Base-by-base conservation (phyloP, 2,329 filamentous ascomycete genomes). In the Cordyceps javanica region DNA sequence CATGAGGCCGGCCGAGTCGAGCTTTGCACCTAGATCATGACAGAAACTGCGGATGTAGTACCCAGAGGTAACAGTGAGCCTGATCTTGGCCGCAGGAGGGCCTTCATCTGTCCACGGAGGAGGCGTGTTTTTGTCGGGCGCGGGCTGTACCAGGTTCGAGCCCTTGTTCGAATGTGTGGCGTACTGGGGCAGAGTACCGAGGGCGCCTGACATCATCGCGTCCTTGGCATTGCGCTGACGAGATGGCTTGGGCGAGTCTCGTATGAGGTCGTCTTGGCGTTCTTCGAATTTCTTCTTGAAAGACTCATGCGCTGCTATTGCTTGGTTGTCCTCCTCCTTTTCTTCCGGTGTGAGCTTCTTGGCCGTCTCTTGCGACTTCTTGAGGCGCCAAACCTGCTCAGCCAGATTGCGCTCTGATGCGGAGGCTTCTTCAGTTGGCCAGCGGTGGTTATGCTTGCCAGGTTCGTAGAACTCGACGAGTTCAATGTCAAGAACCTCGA, bases 21-120 rank as follows among this genome's bases (percentile, higher is more conserved):
- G 80, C 64, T 90, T 91, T 63, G 86, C 78, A 23, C 93, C 94
- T 3, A 99, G 80, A 67, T 99, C 94, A 69, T 97, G 91, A 65
- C 91, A 92, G 64, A 99, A 85, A 59, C 89, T 95, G 61, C 94
- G 88, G 14, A 99, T 92, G 71, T 99, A 99, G 78, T 97, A 99
- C 39, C 94, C 94, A 0, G 91, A 96, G 2, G 91, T 91, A 53
- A 97, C 93, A 0, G 90, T 96, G 83, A 99, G 91, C 58, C 89
- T 86, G 60, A 99, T 84, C 67, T 84, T 88, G 50, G 84, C 89
- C 1, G 93, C 94, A 1, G 93, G 85, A 1, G 91, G 85, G 0
- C 81, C 83, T 66, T 85, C 75, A 69, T 78, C 82, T 39, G 74
- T 77, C 82, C 82, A 85, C 0, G 82, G 81, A 7, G 79, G 77